These are phyloP conservation scores for Colletotrichum scovillei DNA, from an alignment of 2,329 filamentous ascomycete species.

Conservation along the genomic window DNA sequence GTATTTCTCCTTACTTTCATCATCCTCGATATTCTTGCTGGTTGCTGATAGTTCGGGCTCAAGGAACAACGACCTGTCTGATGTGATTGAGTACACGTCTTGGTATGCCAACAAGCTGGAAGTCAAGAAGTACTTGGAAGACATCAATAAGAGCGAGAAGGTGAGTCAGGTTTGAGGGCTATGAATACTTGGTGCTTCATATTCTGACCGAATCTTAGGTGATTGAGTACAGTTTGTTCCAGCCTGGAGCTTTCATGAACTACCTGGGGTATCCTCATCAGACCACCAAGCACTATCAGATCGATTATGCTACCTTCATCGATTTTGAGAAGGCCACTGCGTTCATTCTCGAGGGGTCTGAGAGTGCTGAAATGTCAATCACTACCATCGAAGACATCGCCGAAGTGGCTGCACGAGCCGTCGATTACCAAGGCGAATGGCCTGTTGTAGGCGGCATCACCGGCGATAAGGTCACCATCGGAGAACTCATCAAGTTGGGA, in stretches of 20 bases:
- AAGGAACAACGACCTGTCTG: not conserved
- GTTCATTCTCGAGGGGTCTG: conserved; percentile 43
- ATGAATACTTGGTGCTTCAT: not conserved
- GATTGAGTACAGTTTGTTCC: conserved; percentile 62
- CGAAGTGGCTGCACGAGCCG: conserved; percentile 47
- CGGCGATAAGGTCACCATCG: conserved; percentile 44
- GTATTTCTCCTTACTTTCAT: not conserved
- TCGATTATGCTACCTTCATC: conserved; percentile 1
- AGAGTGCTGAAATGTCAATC: conserved; percentile 44
- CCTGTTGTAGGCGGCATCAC: conserved; percentile 51
- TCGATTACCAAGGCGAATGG: conserved; percentile 54
- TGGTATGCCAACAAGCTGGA: conserved; percentile 54
- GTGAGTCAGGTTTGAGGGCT: conserved; percentile 34
- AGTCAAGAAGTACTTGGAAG: conserved; percentile 52
- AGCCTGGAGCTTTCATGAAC: conserved; percentile 59
- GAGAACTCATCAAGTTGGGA: conserved; percentile 46
- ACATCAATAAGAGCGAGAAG: conserved; percentile 53
- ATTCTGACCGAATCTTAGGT: conserved; percentile 42
- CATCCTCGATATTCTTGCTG: rapidly evolving
- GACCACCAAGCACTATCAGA: conserved; percentile 49
- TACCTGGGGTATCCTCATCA: conserved; percentile 59
- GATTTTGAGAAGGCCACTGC: conserved; percentile 49
- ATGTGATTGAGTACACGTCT: conserved; percentile 33
- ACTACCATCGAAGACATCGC: conserved; percentile 50
- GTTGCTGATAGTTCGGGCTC: not conserved